Conservation (phyloP, 768 basidiomycete genomes). For the Coprinopsis cinerea region DNA sequence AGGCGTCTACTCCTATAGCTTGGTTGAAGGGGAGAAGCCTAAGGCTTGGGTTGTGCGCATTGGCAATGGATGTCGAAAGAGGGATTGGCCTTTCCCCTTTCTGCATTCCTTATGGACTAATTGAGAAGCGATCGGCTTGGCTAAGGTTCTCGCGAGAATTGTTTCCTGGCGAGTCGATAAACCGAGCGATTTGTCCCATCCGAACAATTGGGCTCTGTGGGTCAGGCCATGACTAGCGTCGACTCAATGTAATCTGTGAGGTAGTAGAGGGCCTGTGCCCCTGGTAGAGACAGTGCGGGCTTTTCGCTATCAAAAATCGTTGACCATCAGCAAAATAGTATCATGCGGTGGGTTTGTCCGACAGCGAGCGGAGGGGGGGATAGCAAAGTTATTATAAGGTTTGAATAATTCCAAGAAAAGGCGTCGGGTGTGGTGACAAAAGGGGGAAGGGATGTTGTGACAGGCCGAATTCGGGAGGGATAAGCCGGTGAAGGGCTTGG, state of each 20-base stretch:
- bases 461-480: not conserved
- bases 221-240: no score
- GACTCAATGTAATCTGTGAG: no score
- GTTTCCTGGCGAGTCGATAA: not conserved
- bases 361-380: not conserved
- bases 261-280: no score
- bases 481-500: conserved; percentile 4
- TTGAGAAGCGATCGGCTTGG: not conserved
- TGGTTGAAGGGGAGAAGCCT: no score
- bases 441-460: not conserved
- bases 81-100: no score
- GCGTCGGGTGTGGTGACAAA: not conserved
- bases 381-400: not conserved
- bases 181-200: not conserved
- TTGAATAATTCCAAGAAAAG: not conserved
- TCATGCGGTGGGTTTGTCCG: not conserved
- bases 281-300: not conserved
- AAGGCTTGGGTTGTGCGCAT: no score
- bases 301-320: not conserved
- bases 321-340: not conserved
- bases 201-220: no score
- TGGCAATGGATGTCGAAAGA: no score
- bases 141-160: not conserved
- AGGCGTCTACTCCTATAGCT: no score
- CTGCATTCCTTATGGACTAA: no score